Base-by-base conservation (phyloP, 129 eudicot genomes). In the Ambrosia trifida region DNA sequence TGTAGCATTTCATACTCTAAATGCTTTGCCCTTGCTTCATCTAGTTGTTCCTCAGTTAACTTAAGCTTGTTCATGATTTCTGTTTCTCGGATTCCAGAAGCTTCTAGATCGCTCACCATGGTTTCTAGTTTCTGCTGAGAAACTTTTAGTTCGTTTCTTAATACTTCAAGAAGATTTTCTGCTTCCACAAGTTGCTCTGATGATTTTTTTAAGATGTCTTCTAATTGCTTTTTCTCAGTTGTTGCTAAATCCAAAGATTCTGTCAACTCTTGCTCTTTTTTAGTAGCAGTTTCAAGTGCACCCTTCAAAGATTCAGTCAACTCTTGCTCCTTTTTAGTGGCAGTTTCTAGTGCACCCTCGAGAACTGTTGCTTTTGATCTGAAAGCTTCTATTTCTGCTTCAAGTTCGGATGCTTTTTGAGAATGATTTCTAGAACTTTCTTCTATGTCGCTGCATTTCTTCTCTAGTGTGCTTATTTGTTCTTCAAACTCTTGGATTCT, bases 401-500 rank as follows among this genome's bases (percentile, higher is more conserved):
- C 90, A 45, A 95, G 96, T 76, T 95, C 89, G 45, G 88, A 79
- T 20, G 64, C 84, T 80, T 81, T 95, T n/a, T 80, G 63, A 18
- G 83, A 77, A 30, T 82, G 82, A 43, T 75, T 70, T 69, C 56
- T 77, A 2, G 87, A 80, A 66, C 80, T 85, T 67, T 84, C 89
- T 73, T 88, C 99, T 60, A 84, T 80, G 52, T 83, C 84, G 69
- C 17, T 73, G 41, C 86, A 79, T 72, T 88, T 95, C 72, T 78
- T 82, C 76, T 90, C 91, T 11, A 90, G 73, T 43, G 76, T 28
- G 68, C 57, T 79, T 66, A 88, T 72, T 47, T 90, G 96, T 69
- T 82, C 95, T 74, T 95, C 99, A 66, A 90, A 96, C 85, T 87
- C 99, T 80, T 85, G 89, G 56, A 84, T 84, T 83, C 84, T 86